phyloP scores from a whole-genome alignment of 345 rosid genomes.

The Lepidium africanum region DNA sequence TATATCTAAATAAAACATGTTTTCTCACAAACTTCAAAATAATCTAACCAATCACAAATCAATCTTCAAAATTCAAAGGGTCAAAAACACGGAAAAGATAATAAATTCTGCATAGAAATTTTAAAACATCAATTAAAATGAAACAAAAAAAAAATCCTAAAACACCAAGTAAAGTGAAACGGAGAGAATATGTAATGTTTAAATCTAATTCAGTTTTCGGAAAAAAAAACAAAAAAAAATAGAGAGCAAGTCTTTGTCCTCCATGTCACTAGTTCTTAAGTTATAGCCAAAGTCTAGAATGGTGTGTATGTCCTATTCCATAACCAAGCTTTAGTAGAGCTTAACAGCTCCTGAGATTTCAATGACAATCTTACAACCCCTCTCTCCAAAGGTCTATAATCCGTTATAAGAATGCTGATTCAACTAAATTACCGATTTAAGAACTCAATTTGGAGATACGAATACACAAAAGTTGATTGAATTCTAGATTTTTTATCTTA shows the following conservation, averaged over 20 bases:
- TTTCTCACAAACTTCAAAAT: too few species aligned
- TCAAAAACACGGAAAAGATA: too few species aligned
- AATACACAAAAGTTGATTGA: not conserved
- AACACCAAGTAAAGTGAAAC: too few species aligned
- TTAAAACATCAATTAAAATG: too few species aligned
- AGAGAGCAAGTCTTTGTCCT: constrained; percentile 65
- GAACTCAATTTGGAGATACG: not conserved
- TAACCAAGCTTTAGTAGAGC: constrained; percentile 87
- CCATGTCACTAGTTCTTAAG: constrained; percentile 78
- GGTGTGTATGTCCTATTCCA: constrained; percentile 94
- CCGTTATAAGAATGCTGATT: not conserved
- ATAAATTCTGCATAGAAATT: too few species aligned
- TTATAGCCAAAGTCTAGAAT: constrained; percentile 66
- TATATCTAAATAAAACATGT: too few species aligned
- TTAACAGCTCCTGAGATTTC: constrained; percentile 86
- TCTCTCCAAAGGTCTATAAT: not conserved
- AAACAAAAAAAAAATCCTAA: too few species aligned
- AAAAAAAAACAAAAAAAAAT: too few species aligned
- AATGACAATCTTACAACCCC: constrained; percentile 67
- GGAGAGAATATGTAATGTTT: too few species aligned
- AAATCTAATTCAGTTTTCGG: too few species aligned
- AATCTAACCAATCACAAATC: too few species aligned
- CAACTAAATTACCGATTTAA: not conserved
- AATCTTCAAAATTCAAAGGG: too few species aligned
- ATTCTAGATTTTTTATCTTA: not conserved